Percentiles rank a stretch among this genome's conserved stretches.
These are phyloP conservation scores for Erysimum cheiranthoides DNA, from an alignment of 345 rosid genomes.

Conservation along the genomic window DNA sequence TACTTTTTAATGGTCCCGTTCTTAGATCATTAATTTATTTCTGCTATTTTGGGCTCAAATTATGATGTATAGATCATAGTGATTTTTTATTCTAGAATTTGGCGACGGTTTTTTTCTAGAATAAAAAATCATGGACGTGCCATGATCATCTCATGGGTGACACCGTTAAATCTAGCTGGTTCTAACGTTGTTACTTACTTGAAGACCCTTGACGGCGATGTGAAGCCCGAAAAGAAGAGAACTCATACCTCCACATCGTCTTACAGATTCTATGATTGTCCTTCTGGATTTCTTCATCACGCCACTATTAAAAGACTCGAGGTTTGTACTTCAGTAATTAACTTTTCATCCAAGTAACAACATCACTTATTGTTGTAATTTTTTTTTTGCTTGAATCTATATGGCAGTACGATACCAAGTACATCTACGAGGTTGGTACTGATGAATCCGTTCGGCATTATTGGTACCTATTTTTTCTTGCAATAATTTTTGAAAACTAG, in stretches of 20 bases:
- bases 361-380: neutral
- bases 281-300: constrained; percentile 61
- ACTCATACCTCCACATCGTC: constrained; percentile 35
- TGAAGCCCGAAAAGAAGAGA: constrained; percentile 23
- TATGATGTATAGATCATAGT: no score
- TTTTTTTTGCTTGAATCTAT: neutral
- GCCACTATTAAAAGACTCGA: constrained; percentile 48
- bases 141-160: constrained; percentile 56
- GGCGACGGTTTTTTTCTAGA: no score
- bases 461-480: constrained; percentile 48
- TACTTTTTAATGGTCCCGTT: neutral
- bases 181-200: constrained; percentile 47
- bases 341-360: constrained; percentile 14
- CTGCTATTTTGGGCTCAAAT: no score
- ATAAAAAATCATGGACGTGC: constrained; percentile 43
- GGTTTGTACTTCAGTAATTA: constrained; percentile 39
- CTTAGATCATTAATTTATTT: neutral
- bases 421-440: constrained; percentile 59
- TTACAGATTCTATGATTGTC: constrained; percentile 51
- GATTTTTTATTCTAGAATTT: no score
- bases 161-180: constrained; percentile 39
- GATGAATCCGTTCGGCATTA: constrained; percentile 58
- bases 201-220: constrained; percentile 25
- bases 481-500: no score
- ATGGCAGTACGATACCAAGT: constrained; percentile 56